Percentiles rank a stretch among this genome's conserved stretches.
These are phyloP conservation scores for Zygosaccharomyces pseudobailii DNA, from an alignment of 1,139 yeast species.

Conservation along the genomic window DNA sequence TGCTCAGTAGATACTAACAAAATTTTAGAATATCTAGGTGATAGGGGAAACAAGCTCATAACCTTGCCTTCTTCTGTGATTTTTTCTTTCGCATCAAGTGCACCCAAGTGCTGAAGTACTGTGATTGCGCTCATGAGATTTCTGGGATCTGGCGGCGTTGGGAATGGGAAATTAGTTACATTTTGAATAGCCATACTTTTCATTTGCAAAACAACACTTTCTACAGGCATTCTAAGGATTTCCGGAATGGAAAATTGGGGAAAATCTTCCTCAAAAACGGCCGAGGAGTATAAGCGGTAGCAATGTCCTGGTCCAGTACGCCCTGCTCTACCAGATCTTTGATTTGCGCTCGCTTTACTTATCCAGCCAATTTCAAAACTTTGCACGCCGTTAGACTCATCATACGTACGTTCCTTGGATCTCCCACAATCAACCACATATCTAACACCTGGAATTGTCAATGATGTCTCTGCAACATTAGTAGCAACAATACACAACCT, in stretches of 20 bases:
- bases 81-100: conserved; percentile 50
- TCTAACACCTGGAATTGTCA: conserved; percentile 92
- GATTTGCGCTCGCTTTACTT: conserved; percentile 93
- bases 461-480: conserved; percentile 94
- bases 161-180: conserved; percentile 89
- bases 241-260: conserved; percentile 82
- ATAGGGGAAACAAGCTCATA: conserved; percentile 88
- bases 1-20: conserved; percentile 82
- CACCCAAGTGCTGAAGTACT: conserved; percentile 70
- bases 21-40: conserved; percentile 92
- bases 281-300: conserved; percentile 90
- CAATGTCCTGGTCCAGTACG: conserved; percentile 99
- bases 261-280: conserved; percentile 84
- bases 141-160: conserved; percentile 78
- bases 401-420: conserved; percentile 79
- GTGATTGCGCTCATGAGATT: conserved; percentile 63
- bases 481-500: conserved; percentile 93
- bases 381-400: conserved; percentile 85
- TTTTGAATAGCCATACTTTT: conserved; percentile 95
- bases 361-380: conserved; percentile 91
- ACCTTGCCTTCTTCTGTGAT: conserved; percentile 77
- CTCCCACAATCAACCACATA: conserved; percentile 96
- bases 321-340: conserved; percentile 97
- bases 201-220: conserved; percentile 90
- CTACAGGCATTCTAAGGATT: conserved; percentile 91